Evolutionary conservation across 768 basidiomycete genomes (phyloP), one percentile per base, ranked within the genome.

Genomic region (Wakefieldia striispora): DNA sequence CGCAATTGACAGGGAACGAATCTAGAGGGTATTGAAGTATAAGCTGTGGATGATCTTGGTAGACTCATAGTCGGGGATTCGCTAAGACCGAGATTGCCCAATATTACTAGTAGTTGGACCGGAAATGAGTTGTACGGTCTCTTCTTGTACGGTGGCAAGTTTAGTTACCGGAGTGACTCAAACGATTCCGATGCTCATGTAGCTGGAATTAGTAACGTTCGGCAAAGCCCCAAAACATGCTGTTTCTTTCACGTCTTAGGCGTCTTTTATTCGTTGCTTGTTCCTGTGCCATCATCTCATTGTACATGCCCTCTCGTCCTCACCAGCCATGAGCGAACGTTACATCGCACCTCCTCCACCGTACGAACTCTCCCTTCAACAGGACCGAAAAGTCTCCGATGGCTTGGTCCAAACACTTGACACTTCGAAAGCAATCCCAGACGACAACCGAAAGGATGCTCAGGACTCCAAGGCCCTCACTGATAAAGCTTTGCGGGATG

Each of bases 11-110:
- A 91, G 90, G 90, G 90, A 29, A 93, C 88, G 9, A 92, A 88
- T 66, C 62, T 91, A 49, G 90, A 93, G 67, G 88, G 84, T 10
- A 90, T 91, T 49, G 88, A 91, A 66, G 77, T 92, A 17, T 92
- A 70, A 65, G 26, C 17, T 21, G 31, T 19, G 11, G 8, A 36
- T n/a, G 21, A 27, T 45, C 19, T 34, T 13, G 42, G 34, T 40
- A n/a, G 24, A 13, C 29, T 29, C 21, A n/a, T 41, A n/a, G 17
- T 40, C 43, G 56, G 53, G 6, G 49, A 55, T 59, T 56, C 45
- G 36, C 45, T 12, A 19, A 6, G 26, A 19, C 33, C 33, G 33
- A 33, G 33, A 33, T 33, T 33, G 16, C 33, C 16, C 33, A 4
- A 16, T 16, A 33, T n/a, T 33, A 19, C 9, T 2, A 10, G 26